These are phyloP conservation scores for Sporothrix dimorphospora DNA, from an alignment of 2,329 filamentous ascomycete genomes.

Conservation along the genomic window DNA sequence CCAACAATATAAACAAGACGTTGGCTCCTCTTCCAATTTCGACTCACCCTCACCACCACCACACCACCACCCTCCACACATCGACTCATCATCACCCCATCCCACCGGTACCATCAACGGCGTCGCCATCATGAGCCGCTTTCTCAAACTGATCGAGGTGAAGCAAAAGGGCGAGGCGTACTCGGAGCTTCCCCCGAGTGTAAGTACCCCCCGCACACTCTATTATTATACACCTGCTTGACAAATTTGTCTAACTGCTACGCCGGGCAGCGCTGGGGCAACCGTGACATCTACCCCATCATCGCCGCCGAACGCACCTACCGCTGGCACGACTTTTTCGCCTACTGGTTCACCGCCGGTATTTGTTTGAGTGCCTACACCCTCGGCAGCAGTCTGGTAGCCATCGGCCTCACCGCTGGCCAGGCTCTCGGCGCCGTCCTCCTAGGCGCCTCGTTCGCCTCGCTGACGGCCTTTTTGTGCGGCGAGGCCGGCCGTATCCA, in stretches of 20 bases:
- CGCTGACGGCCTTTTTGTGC: constrained; percentile 5
- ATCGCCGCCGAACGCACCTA: constrained; percentile 11
- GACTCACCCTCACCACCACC: neutral
- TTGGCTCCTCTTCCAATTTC: neutral
- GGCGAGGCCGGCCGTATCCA: constrained; percentile 18
- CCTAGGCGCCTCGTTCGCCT: constrained; percentile 3
- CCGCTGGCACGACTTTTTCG: constrained; percentile 23
- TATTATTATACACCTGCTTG: too few relatives aligned
- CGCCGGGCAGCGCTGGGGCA: constrained; percentile 14
- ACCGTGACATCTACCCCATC: constrained; percentile 20
- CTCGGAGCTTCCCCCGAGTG: constrained; percentile 11
- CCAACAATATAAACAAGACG: neutral
- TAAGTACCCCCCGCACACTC: too few relatives aligned
- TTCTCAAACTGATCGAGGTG: constrained; percentile 19
- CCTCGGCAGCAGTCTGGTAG: constrained; percentile 15
- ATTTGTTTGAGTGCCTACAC: constrained; percentile 19
- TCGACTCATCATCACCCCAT: neutral
- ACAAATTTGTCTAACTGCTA: too few relatives aligned
- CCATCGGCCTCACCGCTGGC: constrained; percentile 18
- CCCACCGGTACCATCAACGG: neutral
- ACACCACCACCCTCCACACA: neutral
- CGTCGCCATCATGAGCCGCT: neutral
- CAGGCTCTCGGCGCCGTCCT: constrained; percentile 8
- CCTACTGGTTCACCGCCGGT: constrained; percentile 21
- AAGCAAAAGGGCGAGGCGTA: constrained; percentile 22